These are phyloP conservation scores for Penicillium robsamsonii DNA, from an alignment of 495 filamentous ascomycete genomes.

Conservation along the genomic window DNA sequence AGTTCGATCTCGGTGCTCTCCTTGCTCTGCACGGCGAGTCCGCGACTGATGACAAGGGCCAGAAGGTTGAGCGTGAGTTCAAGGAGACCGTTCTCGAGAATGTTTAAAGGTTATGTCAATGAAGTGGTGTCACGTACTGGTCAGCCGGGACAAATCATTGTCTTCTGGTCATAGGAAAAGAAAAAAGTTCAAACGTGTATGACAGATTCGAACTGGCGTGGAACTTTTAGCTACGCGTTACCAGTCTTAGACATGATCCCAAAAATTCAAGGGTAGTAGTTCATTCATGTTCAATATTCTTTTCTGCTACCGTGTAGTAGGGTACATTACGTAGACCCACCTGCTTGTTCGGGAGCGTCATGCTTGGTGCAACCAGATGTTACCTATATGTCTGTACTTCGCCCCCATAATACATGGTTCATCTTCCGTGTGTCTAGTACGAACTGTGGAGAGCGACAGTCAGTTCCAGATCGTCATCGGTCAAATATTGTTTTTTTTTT, in stretches of 20 bases:
- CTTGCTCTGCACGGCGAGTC: slow-evolving; percentile 96
- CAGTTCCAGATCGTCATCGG: background rate
- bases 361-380: background rate
- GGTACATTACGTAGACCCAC: background rate
- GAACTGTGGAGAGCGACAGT: background rate
- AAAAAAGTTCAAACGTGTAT: slow-evolving; percentile 38
- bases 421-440: background rate
- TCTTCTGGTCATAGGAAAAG: slow-evolving; percentile 33
- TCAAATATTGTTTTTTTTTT: no score
- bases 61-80: slow-evolving; percentile 99
- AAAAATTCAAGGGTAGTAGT: slow-evolving; percentile 16
- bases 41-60: slow-evolving; percentile 89
- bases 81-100: slow-evolving; percentile 92
- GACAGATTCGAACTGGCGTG: slow-evolving; percentile 16
- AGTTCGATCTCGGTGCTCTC: slow-evolving; percentile 97
- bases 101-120: slow-evolving; percentile 60
- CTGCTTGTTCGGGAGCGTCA: background rate
- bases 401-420: background rate
- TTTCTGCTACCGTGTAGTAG: background rate
- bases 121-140: slow-evolving; percentile 30
- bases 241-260: slow-evolving; percentile 15
- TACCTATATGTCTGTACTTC: background rate
- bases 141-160: slow-evolving; percentile 28
- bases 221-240: slow-evolving; percentile 12
- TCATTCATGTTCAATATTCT: slow-evolving; percentile 10